phyloP scores from a whole-genome alignment of 352 stramenopile species.

The Phytopythium cucurbitacearum region DNA sequence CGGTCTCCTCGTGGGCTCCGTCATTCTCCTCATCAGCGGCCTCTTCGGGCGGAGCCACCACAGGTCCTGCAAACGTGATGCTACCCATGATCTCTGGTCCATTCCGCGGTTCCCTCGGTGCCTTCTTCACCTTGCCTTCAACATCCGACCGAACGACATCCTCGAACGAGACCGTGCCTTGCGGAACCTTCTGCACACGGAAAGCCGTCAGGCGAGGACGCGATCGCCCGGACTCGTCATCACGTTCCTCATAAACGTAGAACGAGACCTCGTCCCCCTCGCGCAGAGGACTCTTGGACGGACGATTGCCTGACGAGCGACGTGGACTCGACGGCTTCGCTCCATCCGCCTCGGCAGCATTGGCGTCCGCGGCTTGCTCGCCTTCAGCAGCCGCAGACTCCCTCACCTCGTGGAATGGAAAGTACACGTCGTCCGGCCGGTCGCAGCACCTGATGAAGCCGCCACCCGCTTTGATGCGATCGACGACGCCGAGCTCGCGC shows the following conservation, averaged over 20 bases:
- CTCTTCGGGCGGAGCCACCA: conserved; percentile 2
- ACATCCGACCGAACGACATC: conserved; percentile 50
- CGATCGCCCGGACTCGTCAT: conserved; percentile 31
- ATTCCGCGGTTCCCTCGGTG: conserved; percentile 62
- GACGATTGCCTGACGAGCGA: background rate
- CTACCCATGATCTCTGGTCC: conserved; percentile 50
- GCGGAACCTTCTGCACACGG: conserved; percentile 56
- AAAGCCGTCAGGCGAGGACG: conserved; percentile 50
- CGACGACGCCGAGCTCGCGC: conserved; percentile 56
- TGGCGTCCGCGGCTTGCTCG: conserved; percentile 14
- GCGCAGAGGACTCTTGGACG: conserved; percentile 18
- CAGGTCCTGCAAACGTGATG: conserved; percentile 24
- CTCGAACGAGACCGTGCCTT: conserved; percentile 62
- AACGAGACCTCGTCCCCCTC: conserved; percentile 79
- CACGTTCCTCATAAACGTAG: conserved; percentile 68
- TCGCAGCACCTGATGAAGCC: conserved; percentile 74
- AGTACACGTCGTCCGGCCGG: conserved; percentile 65
- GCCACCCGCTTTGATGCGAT: conserved; percentile 51
- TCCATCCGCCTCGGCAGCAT: conserved; percentile 2
- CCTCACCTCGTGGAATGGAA: conserved; percentile 63
- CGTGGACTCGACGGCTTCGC: conserved; percentile 10
- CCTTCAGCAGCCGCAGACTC: conserved; percentile 12
- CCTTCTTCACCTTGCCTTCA: conserved; percentile 53
- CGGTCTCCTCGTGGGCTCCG: conserved; percentile 10
- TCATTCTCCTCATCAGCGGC: conserved; percentile 8